Evolutionary conservation across 2,329 filamentous ascomycete genomes (phyloP), one percentile per base, ranked within the genome.

Genomic region (Colletotrichum tamarilloi): DNA sequence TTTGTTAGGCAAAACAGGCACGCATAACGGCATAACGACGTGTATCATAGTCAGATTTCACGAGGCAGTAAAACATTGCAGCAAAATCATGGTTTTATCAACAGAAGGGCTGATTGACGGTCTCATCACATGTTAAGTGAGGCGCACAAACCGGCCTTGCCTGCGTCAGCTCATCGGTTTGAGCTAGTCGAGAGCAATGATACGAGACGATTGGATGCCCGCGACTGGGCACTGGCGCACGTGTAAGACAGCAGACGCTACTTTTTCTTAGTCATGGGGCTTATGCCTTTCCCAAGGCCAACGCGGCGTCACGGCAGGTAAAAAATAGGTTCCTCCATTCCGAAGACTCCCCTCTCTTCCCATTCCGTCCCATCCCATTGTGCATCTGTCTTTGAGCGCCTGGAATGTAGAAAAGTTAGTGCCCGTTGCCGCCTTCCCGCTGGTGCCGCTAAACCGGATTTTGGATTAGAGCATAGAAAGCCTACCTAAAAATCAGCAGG

Each of bases 341-440:
- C 57, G 57, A 72, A 56, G 28, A 28, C 28, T 62, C 19, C 42
- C 42, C 42, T 49, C 42, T 49, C 19, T 30, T 57, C 68, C 16
- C 30, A 19, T 55, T 22, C 16, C 57, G 56, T 32, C 16, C 26
- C 56, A 38, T 35, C 32, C 68, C 49, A 62, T 72, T 68, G 68
- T 68, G 49, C n/a, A 24, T 30, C 22, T 46, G 52, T 58, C 67
- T 52, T 49, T 49, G 60, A 35, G 49, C 62, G 32, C 52, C 60
- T 60, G 67, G 60, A 60, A 71, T 62, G 7, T 4, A 22, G 22
- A 49, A 66, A 52, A 42, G 60, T 58, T 73, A 73, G 71, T 71
- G 71, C 71, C 71, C 71, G 71, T 73, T 73, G 67, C 71, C 56
- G 67, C 67, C 42, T 62, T 62, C 67, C 71, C 62, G 62, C 70